Evolutionary conservation across 176 grass and related monocot genomes (phyloP).

Genomic region (Eleusine indica): DNA sequence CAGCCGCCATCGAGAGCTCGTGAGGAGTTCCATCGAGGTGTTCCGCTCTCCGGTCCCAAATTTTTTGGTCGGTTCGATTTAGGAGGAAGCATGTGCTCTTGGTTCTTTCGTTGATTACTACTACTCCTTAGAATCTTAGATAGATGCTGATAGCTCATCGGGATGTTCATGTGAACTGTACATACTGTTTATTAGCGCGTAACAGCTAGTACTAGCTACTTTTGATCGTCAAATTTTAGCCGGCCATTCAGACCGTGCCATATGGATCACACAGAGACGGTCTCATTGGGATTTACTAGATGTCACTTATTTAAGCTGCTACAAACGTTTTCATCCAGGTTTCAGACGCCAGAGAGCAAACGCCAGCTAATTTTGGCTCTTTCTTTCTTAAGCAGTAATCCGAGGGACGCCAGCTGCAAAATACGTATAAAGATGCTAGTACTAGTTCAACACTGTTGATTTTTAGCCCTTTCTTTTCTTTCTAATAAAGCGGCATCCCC

Average conservation of each 20-base stretch:
- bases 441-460: not conserved
- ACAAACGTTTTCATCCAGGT: not conserved
- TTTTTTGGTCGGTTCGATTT: constrained; percentile 24
- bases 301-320: not conserved
- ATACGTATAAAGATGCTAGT: not conserved
- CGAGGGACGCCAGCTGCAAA: not conserved
- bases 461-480: not conserved
- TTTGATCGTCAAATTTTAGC: not conserved
- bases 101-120: constrained; percentile 41
- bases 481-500: not conserved
- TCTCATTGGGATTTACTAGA: not conserved
- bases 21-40: not conserved
- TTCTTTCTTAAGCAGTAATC: too few species aligned
- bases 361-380: not conserved
- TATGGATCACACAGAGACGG: too few species aligned
- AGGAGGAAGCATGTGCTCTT: not conserved
- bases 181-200: not conserved
- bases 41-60: not conserved
- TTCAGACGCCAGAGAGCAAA: not conserved
- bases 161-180: constrained; percentile 39
- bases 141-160: constrained; percentile 16
- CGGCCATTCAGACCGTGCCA: not conserved
- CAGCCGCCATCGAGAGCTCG: constrained; percentile 45
- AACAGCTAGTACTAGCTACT: not conserved
- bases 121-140: not conserved